These are phyloP conservation scores for Pythium folliculosum DNA, from an alignment of 352 stramenopile genomes.

Conservation along the genomic window DNA sequence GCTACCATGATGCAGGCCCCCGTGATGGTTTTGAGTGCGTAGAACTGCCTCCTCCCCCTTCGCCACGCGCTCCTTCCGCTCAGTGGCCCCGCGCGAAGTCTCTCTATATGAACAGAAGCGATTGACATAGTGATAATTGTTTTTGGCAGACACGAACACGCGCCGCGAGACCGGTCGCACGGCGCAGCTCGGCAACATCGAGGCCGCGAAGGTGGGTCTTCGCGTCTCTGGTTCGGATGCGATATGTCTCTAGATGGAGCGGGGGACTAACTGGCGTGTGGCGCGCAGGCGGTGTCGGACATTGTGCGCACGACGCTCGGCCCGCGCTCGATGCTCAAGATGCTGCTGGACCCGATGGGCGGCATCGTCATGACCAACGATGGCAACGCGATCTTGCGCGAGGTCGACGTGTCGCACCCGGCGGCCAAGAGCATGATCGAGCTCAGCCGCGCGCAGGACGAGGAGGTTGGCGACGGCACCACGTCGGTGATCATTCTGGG, in stretches of 20 bases:
- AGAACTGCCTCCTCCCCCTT: background rate
- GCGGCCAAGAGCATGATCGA: conserved; percentile 99
- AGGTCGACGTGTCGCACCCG: conserved; percentile 97
- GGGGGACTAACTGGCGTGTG: background rate
- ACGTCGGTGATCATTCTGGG: conserved; percentile 99
- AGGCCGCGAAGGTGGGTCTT: conserved; percentile 87
- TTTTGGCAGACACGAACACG: conserved; percentile 92
- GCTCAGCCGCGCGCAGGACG: conserved; percentile 97
- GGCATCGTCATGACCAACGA: conserved; percentile 99
- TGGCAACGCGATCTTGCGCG: conserved; percentile 98
- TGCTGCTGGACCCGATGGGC: conserved; percentile 99
- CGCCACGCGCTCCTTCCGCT: no score
- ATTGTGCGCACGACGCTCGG: conserved; percentile 99
- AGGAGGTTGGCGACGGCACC: conserved; percentile 99
- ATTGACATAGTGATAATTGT: background rate
- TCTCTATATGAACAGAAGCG: background rate
- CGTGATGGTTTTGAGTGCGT: conserved; percentile 96
- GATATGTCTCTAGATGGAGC: background rate
- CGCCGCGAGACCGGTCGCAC: conserved; percentile 97
- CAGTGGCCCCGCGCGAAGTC: background rate
- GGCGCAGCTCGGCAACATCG: conserved; percentile 98
- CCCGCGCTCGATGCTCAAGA: conserved; percentile 98
- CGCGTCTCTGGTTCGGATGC: background rate
- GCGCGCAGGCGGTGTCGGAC: conserved; percentile 89
- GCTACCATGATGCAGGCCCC: conserved; percentile 85